These are phyloP conservation scores for Epichloe sylvatica DNA, from an alignment of 2,329 filamentous ascomycete genomes.

Conservation along the genomic window DNA sequence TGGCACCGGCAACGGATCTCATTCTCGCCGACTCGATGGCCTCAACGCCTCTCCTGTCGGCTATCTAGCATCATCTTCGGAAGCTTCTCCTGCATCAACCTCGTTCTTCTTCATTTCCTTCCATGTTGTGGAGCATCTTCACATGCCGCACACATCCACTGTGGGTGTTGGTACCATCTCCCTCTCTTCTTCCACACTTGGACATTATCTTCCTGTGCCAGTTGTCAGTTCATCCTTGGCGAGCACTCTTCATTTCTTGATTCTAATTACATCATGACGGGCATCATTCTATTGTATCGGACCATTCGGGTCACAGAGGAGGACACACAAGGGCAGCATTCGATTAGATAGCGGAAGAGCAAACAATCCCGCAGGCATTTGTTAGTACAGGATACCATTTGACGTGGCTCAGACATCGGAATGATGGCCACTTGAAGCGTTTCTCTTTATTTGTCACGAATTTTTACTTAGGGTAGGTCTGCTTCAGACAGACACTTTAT, in stretches of 20 bases:
- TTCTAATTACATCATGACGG: background rate
- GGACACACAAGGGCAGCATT: background rate
- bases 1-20: background rate
- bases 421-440: background rate
- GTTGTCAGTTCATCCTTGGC: background rate
- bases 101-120: background rate
- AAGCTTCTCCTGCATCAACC: background rate
- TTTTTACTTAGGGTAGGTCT: background rate
- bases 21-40: background rate
- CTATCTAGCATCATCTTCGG: background rate
- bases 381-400: conserved; percentile 5
- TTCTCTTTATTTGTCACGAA: background rate
- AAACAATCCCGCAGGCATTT: background rate
- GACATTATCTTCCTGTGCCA: background rate
- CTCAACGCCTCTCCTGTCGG: background rate
- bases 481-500: background rate
- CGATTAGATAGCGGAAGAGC: background rate
- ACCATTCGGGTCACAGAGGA: background rate
- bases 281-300: background rate
- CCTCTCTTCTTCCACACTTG: background rate
- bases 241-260: background rate
- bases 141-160: background rate
- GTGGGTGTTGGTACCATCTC: background rate
- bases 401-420: conserved; percentile 2
- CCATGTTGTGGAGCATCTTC: background rate